These are phyloP conservation scores for Wickerhamomyces sp. DNA, from an alignment of 1,139 yeast genomes.

Conservation along the genomic window DNA sequence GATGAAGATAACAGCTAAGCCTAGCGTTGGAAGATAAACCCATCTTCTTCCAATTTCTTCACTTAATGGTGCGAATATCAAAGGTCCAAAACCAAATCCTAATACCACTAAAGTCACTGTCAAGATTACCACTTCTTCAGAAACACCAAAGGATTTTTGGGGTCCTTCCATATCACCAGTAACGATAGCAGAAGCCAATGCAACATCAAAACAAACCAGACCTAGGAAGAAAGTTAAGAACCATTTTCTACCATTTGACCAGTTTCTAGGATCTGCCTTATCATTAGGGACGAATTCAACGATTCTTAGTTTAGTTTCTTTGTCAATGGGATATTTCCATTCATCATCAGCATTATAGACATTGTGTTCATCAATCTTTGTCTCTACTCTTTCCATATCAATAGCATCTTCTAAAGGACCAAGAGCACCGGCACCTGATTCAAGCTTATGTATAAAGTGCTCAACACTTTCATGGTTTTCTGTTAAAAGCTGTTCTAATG, in stretches of 20 bases:
- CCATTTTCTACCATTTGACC: conserved; percentile 49
- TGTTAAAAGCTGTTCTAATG: conserved; percentile 28
- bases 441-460: conserved; percentile 25
- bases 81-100: conserved; percentile 41
- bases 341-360: conserved; percentile 43
- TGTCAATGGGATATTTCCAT: conserved; percentile 58
- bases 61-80: conserved; percentile 39
- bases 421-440: conserved; percentile 37
- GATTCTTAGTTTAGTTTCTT: conserved; percentile 49
- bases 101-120: conserved; percentile 58
- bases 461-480: conserved; percentile 34
- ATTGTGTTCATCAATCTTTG: conserved; percentile 15
- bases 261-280: conserved; percentile 54
- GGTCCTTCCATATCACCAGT: conserved; percentile 59
- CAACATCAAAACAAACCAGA: conserved; percentile 51
- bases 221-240: conserved; percentile 48
- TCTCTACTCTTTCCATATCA: conserved; percentile 37
- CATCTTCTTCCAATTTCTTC: conserved; percentile 43
- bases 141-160: conserved; percentile 44
- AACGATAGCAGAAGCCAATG: conserved; percentile 56
- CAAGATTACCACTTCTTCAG: conserved; percentile 51
- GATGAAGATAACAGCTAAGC: conserved; percentile 57
- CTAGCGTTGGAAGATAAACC: conserved; percentile 46
- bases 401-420: conserved; percentile 55
- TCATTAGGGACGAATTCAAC: conserved; percentile 57